phyloP scores from a whole-genome alignment of 2,329 filamentous ascomycete species.

The Leptoxyphium fumago region DNA sequence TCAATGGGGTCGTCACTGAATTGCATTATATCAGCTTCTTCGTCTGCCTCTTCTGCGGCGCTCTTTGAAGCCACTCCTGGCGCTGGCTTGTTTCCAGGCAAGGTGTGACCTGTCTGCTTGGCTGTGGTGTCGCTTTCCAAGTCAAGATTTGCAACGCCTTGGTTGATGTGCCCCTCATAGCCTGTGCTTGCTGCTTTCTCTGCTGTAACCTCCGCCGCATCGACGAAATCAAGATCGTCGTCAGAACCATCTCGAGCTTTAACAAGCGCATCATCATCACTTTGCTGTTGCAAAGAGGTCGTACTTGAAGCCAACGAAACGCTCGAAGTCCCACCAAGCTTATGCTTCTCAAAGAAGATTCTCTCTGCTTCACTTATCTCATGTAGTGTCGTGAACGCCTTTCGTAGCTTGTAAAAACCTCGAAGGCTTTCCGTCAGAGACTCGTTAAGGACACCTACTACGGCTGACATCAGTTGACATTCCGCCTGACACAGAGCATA shows the following conservation, averaged over 20 bases:
- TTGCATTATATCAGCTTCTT: constrained; percentile 45
- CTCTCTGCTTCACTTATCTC: constrained; percentile 62
- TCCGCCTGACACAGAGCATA: constrained; percentile 74
- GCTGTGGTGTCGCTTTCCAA: constrained; percentile 19
- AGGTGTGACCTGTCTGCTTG: constrained; percentile 13
- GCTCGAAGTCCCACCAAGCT: background rate
- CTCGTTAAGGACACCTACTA: constrained; percentile 81
- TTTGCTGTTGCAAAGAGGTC: background rate
- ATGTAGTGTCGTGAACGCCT: constrained; percentile 73
- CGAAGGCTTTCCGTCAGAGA: constrained; percentile 81
- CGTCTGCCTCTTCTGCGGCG: constrained; percentile 12
- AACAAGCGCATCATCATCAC: background rate
- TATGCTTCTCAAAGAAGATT: constrained; percentile 23
- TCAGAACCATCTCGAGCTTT: constrained; percentile 7
- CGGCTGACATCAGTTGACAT: constrained; percentile 75
- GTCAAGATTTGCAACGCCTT: background rate
- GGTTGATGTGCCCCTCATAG: constrained; percentile 29
- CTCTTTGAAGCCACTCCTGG: constrained; percentile 3
- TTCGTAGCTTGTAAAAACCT: constrained; percentile 83
- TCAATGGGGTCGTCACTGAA: constrained; percentile 62
- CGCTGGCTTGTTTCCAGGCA: constrained; percentile 2
- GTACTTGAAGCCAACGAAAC: background rate
- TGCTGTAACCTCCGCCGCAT: constrained; percentile 37
- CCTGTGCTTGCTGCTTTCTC: constrained; percentile 31
- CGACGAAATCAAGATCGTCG: constrained; percentile 39